Conservation (phyloP, 306 rosid species). For the Dryas octopetala region DNA sequence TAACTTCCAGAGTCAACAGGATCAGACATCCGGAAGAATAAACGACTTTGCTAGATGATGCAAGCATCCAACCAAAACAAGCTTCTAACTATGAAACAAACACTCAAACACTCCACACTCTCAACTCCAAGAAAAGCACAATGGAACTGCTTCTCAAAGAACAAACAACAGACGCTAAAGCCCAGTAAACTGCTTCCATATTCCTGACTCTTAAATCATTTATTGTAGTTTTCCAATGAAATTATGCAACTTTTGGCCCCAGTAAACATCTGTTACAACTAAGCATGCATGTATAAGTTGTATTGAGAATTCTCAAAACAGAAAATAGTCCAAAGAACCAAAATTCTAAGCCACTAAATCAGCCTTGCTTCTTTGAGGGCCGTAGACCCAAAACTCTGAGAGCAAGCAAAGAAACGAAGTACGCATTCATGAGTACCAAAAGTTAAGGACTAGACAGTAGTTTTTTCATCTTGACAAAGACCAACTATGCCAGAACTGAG, state of each 20-base stretch:
- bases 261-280: not conserved
- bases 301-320: not conserved
- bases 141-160: not conserved
- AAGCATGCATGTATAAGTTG: not conserved
- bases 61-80: not conserved
- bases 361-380: not conserved
- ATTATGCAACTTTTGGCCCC: not conserved
- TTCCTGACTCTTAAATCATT: not conserved
- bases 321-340: not conserved
- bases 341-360: not conserved
- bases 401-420: not conserved
- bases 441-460: not conserved
- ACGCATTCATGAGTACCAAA: not conserved
- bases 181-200: not conserved
- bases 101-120: not conserved
- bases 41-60: not conserved
- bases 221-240: not conserved
- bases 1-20: not conserved
- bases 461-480: not conserved
- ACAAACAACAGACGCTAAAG: not conserved
- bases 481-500: not conserved
- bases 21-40: not conserved
- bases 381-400: not conserved
- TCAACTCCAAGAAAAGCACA: not conserved
- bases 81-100: not conserved